A percentile compares a stretch with the other conserved stretches of the same genome.
These are phyloP conservation scores for Phytophthora hibernalis DNA, from an alignment of 352 stramenopile genomes.

Conservation along the genomic window DNA sequence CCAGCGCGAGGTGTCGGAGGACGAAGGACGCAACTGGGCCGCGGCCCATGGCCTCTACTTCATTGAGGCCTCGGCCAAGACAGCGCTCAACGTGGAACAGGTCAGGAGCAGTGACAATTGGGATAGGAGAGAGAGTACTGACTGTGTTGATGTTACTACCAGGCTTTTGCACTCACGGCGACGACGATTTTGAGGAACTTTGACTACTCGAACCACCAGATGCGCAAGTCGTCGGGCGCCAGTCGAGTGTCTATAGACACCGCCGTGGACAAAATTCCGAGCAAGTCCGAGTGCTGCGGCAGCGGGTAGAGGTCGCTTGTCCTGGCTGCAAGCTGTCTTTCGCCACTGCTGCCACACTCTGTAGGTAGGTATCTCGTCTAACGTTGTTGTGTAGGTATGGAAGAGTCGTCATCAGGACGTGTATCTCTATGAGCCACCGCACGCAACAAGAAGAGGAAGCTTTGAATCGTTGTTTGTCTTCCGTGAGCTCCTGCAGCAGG, in stretches of 20 bases:
- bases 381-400: slow-evolving; percentile 1
- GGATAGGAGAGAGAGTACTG: neutral
- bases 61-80: slow-evolving; percentile 88
- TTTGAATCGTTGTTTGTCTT: slow-evolving; percentile 21
- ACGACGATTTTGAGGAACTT: slow-evolving; percentile 81
- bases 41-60: slow-evolving; percentile 74
- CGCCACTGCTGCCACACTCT: neutral
- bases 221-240: slow-evolving; percentile 48
- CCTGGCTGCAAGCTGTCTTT: neutral
- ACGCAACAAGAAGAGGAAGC: slow-evolving; percentile 31
- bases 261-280: slow-evolving; percentile 18
- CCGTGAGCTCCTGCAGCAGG: neutral
- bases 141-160: slow-evolving; percentile 6
- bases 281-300: slow-evolving; percentile 52
- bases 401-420: neutral
- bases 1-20: slow-evolving; percentile 70
- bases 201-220: slow-evolving; percentile 68
- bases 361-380: slow-evolving; percentile 30
- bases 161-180: slow-evolving; percentile 78
- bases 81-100: slow-evolving; percentile 81
- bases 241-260: slow-evolving; percentile 55
- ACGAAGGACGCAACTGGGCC: slow-evolving; percentile 75
- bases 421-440: slow-evolving; percentile 13
- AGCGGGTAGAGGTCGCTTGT: slow-evolving; percentile 15
- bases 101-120: slow-evolving; percentile 28